Evolutionary conservation across 2,329 filamentous ascomycete species (phyloP), one percentile per base, ranked within the genome.

Genomic region (Ascochyta clinopodiicola): DNA sequence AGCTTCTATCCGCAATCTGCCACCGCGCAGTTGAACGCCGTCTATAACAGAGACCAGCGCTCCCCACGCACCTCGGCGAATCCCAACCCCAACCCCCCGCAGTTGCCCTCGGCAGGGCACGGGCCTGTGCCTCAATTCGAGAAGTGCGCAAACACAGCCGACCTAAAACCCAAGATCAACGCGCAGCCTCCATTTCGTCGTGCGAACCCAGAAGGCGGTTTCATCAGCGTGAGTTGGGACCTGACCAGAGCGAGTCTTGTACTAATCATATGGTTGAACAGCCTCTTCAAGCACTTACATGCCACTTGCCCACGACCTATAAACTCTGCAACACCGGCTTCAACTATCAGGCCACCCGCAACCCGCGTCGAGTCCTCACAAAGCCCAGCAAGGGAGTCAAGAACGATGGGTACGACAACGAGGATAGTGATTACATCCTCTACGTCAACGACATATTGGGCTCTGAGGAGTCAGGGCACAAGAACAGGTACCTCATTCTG

Each of bases 391-490:
- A 99, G 79, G 95, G 95, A 13, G 86, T 91, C 60, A 99, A 99
- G 83, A 99, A 99, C 71, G 95, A 99, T 79, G 95, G 95, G 4
- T 99, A 95, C 71, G 95, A 99, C 73, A 99, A 99, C 66, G 95
- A 99, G 75, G 95, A 99, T 67, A 98, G 95, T 76, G 95, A 99
- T 73, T 99, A 99, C 74, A 99, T 99, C 70, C 86, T 99, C 65
- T 99, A 98, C 69, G 95, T 99, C 68, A 99, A 99, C 75, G 95
- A 99, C 74, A 99, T 99, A 62, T 81, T 99, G 50, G 95, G 95
- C 9, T 98, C 94, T 13, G 95, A 99, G 78, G 95, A 99, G 76
- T 94, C 94, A 60, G 95, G 95, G 36, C 95, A 99, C 81, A 99
- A 98, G 91, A 98, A 98, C 71, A 89, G 95, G 46, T 99, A 99